A percentile compares a stretch with the other conserved stretches of the same genome.
phyloP scores from a whole-genome alignment of 352 stramenopile species.

The Phytophthora ramorum region DNA sequence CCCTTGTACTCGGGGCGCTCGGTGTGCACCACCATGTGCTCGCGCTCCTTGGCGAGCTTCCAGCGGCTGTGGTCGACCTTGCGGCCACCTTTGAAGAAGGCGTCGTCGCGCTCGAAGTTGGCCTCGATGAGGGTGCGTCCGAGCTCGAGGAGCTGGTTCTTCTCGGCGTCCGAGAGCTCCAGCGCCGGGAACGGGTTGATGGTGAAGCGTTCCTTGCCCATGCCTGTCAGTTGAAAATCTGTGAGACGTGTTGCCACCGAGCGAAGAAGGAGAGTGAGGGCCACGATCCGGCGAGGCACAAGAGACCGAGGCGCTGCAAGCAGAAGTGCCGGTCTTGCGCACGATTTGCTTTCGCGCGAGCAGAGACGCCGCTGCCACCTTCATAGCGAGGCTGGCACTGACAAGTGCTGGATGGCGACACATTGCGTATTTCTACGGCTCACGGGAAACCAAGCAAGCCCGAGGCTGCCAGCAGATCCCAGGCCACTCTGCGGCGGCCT shows the following conservation, averaged over 20 bases:
- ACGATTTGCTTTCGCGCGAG: constrained; percentile 27
- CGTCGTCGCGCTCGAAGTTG: constrained; percentile 43
- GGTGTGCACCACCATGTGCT: constrained; percentile 42
- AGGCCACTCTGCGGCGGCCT: constrained; percentile 4
- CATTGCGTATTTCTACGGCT: constrained; percentile 24
- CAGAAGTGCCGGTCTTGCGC: constrained; percentile 23
- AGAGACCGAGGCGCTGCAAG: constrained; percentile 22
- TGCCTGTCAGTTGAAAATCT: constrained; percentile 9
- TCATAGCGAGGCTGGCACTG: constrained; percentile 24
- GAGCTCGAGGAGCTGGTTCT: constrained; percentile 44
- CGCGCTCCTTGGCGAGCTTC: constrained; percentile 49
- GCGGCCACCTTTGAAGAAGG: constrained; percentile 37
- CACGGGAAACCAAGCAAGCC: constrained; percentile 21
- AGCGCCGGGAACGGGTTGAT: constrained; percentile 50
- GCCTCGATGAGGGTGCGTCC: constrained; percentile 43
- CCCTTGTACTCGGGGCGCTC: constrained; percentile 42
- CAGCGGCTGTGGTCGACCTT: constrained; percentile 38
- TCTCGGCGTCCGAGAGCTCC: constrained; percentile 39
- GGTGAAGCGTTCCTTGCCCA: constrained; percentile 43
- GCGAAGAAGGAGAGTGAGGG: constrained; percentile 37
- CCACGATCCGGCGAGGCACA: constrained; percentile 12
- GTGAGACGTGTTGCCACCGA: constrained; percentile 5
- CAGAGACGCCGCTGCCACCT: constrained; percentile 16
- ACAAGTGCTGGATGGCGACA: constrained; percentile 1
- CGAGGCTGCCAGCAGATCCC: not conserved